Conservation (phyloP, 176 grass and related monocot genomes). For the Alopecurus myosuroides region DNA sequence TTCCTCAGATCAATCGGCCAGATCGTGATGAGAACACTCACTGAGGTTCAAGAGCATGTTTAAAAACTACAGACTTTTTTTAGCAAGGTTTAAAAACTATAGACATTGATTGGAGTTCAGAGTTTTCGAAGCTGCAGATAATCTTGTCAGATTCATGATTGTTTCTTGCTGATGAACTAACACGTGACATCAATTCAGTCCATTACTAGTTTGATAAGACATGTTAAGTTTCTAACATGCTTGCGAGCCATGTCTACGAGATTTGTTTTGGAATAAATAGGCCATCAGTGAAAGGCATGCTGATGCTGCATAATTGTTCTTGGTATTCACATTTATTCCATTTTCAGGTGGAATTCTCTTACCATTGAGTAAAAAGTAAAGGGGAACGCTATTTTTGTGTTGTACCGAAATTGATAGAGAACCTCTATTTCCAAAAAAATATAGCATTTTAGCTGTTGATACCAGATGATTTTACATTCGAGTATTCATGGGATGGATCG, state of each 20-base stretch:
- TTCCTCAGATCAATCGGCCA: too few species aligned
- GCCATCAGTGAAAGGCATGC: neutral
- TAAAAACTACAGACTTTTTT: too few species aligned
- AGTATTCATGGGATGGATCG: neutral
- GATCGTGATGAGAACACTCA: too few species aligned
- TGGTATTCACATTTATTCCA: neutral
- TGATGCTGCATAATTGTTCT: neutral
- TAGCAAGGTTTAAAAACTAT: too few species aligned
- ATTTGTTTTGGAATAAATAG: neutral
- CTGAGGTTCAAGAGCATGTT: too few species aligned
- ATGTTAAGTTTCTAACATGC: too few species aligned
- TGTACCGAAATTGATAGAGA: too few species aligned
- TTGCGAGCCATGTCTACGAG: too few species aligned
- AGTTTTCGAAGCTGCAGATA: too few species aligned
- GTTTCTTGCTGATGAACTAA: neutral
- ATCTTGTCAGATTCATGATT: too few species aligned
- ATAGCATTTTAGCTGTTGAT: neutral
- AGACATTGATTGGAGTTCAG: too few species aligned
- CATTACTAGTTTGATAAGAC: neutral
- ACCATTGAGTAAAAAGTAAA: neutral
- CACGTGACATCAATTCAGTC: neutral
- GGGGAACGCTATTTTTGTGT: too few species aligned
- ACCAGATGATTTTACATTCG: neutral
- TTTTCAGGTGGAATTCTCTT: neutral
- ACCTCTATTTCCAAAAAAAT: neutral